phyloP scores from a whole-genome alignment of 495 filamentous ascomycete genomes.

The Peziza echinospora region DNA sequence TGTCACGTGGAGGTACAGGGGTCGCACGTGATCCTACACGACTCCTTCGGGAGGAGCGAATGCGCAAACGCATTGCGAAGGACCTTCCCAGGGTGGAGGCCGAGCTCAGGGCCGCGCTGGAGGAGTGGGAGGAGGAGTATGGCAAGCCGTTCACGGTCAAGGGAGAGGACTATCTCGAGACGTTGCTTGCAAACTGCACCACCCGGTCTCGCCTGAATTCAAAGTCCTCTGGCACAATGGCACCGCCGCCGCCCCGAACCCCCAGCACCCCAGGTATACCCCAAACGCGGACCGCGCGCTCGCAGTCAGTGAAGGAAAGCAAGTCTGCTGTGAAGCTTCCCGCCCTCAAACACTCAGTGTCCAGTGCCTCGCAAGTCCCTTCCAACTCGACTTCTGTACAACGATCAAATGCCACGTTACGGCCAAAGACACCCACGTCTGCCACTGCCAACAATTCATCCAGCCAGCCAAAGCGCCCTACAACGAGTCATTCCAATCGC shows the following conservation, averaged over 20 bases:
- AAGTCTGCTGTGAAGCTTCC: neutral
- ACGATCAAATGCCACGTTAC: neutral
- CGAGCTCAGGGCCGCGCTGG: slow-evolving; percentile 59
- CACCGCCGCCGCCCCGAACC: neutral
- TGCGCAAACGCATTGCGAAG: slow-evolving; percentile 88
- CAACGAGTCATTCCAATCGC: neutral
- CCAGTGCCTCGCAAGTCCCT: neutral
- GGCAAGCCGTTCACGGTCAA: slow-evolving; percentile 82
- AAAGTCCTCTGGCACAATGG: neutral
- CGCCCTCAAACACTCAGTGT: neutral
- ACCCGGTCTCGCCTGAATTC: neutral
- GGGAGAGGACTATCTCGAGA: slow-evolving; percentile 68
- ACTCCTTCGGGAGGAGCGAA: slow-evolving; percentile 91
- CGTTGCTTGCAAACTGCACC: neutral
- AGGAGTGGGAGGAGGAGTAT: slow-evolving; percentile 83
- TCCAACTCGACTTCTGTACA: neutral
- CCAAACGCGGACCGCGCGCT: neutral
- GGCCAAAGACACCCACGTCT: neutral
- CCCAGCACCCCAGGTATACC: neutral
- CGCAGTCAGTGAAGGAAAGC: neutral
- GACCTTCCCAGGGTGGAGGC: slow-evolving; percentile 78
- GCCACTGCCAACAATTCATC: too few relatives aligned
- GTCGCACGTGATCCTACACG: slow-evolving; percentile 84
- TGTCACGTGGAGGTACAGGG: slow-evolving; percentile 70
- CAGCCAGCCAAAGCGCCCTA: neutral